Conservation (phyloP, 2,329 filamentous ascomycete species). For the Mycosphaerella sp. region DNA sequence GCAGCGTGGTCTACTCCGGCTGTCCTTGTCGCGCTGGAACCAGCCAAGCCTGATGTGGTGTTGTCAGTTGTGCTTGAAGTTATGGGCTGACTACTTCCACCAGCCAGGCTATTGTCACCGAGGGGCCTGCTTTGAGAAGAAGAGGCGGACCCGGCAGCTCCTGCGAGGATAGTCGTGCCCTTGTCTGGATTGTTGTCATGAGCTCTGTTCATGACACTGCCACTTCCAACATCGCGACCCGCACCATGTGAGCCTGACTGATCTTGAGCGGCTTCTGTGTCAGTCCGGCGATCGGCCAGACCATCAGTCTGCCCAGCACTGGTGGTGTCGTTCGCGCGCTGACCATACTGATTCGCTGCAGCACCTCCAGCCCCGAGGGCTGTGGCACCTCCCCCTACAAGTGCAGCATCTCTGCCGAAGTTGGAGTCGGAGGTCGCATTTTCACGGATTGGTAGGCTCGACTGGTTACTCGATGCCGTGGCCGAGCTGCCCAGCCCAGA, state of each 20-base stretch:
- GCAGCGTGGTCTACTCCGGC: background rate
- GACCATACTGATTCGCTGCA: background rate
- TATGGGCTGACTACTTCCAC: background rate
- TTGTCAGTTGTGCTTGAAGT: background rate
- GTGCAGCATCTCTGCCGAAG: conserved; percentile 30
- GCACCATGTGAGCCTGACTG: conserved; percentile 10
- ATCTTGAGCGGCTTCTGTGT: conserved; percentile 8
- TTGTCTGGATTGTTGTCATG: conserved; percentile 9
- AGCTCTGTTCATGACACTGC: background rate
- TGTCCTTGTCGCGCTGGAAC: background rate
- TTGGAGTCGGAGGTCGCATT: conserved; percentile 13
- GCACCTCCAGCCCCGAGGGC: conserved; percentile 21
- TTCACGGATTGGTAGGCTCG: background rate
- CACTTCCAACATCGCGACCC: conserved; percentile 9
- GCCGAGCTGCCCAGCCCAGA: background rate
- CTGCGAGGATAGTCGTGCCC: conserved; percentile 2
- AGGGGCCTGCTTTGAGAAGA: conserved; percentile 7
- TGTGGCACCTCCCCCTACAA: conserved; percentile 30
- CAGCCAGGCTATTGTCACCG: background rate
- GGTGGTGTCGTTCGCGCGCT: background rate
- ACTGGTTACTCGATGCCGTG: background rate
- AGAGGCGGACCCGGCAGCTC: conserved; percentile 5
- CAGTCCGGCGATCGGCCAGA: conserved; percentile 11
- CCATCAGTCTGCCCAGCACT: conserved; percentile 9
- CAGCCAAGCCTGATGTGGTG: background rate